These are phyloP conservation scores for Chenopodium formosanum DNA, from an alignment of 148 eudicot species.

Conservation along the genomic window DNA sequence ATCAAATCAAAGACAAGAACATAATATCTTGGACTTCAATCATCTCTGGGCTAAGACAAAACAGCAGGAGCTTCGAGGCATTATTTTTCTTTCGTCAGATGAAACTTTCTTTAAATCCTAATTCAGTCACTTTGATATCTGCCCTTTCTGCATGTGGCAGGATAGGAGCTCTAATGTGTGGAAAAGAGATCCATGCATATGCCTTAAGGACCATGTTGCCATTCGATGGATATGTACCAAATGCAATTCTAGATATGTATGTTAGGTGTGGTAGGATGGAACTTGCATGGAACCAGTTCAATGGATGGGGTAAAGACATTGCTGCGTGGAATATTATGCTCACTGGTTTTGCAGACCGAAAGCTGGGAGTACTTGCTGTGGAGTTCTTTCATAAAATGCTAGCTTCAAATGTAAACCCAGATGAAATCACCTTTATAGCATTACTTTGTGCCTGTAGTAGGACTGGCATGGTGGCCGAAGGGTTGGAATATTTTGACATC, in stretches of 20 bases:
- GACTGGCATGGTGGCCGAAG: slow-evolving; percentile 80
- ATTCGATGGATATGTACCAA: slow-evolving; percentile 64
- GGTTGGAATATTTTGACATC: slow-evolving; percentile 54
- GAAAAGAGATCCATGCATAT: slow-evolving; percentile 90
- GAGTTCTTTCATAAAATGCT: slow-evolving; percentile 60
- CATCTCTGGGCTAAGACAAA: slow-evolving; percentile 70
- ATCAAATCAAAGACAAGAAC: slow-evolving; percentile 57
- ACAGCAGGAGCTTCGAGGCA: slow-evolving; percentile 74
- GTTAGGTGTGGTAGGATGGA: slow-evolving; percentile 80
- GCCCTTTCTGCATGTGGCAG: slow-evolving; percentile 78
- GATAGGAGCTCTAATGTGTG: slow-evolving; percentile 82
- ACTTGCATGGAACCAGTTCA: slow-evolving; percentile 64
- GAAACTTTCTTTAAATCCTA: slow-evolving; percentile 57
- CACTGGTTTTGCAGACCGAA: slow-evolving; percentile 66
- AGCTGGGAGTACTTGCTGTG: slow-evolving; percentile 53
- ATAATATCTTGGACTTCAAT: slow-evolving; percentile 85
- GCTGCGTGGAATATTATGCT: slow-evolving; percentile 85
- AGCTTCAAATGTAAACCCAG: slow-evolving; percentile 51
- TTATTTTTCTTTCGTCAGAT: slow-evolving; percentile 70
- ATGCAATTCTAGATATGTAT: slow-evolving; percentile 85
- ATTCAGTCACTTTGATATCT: slow-evolving; percentile 67
- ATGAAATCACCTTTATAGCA: slow-evolving; percentile 64
- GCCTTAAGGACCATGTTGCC: slow-evolving; percentile 59
- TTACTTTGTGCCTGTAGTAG: slow-evolving; percentile 81
- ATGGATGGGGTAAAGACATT: slow-evolving; percentile 45